Conservation (phyloP, 768 basidiomycete species). For the Leccinum truebloodii region DNA sequence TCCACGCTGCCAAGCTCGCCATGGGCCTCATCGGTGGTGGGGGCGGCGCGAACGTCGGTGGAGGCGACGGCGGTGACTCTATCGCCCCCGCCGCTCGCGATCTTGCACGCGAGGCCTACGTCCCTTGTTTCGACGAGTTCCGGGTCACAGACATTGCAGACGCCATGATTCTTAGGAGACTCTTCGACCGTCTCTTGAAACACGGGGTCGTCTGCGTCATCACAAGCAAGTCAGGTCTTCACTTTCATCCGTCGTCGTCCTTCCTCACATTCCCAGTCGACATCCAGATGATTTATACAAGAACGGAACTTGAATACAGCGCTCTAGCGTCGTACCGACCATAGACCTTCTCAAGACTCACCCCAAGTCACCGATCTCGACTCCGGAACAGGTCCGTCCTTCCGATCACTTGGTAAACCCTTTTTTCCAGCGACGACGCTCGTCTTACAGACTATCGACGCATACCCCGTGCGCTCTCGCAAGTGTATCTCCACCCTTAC, state of each 20-base stretch:
- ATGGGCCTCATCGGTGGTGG: constrained; percentile 56
- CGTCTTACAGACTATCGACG: constrained; percentile 83
- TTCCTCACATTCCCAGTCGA: constrained; percentile 54
- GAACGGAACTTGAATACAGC: constrained; percentile 84
- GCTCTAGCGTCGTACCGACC: constrained; percentile 90
- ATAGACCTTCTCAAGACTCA: constrained; percentile 89
- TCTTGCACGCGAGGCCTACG: constrained; percentile 77
- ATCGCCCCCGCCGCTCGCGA: constrained; percentile 87
- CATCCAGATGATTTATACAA: constrained; percentile 97
- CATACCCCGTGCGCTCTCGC: constrained; percentile 87
- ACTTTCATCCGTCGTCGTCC: neutral
- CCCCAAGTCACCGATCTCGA: constrained; percentile 88
- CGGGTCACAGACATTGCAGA: constrained; percentile 99
- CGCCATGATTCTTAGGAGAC: constrained; percentile 93
- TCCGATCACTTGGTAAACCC: neutral
- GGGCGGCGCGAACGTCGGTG: constrained; percentile 27
- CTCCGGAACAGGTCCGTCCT: constrained; percentile 80
- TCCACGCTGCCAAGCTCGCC: constrained; percentile 78
- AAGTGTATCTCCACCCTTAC: constrained; percentile 88
- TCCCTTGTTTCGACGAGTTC: constrained; percentile 97
- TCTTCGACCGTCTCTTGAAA: constrained; percentile 83
- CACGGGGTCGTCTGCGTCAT: constrained; percentile 93
- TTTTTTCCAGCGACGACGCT: neutral
- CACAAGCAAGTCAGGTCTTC: constrained; percentile 87
- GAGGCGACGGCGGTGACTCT: constrained; percentile 59